These are phyloP conservation scores for Dittrichia graveolens DNA, from an alignment of 129 eudicot genomes.

Conservation along the genomic window DNA sequence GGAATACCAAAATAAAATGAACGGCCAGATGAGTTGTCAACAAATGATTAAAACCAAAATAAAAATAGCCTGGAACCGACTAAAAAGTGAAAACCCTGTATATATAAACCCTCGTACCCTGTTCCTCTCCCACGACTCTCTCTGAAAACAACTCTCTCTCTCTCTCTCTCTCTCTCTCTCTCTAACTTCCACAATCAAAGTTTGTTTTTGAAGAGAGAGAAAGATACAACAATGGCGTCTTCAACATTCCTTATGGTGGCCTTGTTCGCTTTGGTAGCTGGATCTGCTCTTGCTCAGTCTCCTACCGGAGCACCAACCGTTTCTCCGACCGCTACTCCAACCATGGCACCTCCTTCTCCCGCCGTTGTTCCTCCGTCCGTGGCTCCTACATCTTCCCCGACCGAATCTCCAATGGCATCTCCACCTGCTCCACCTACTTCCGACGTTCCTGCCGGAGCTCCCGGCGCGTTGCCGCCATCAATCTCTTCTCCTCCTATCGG, in stretches of 20 bases:
- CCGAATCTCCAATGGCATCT: slow-evolving; percentile 39
- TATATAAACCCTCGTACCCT: slow-evolving; percentile 21
- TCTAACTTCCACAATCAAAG: background rate
- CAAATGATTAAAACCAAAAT: background rate
- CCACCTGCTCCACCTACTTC: slow-evolving; percentile 44
- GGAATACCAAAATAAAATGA: background rate
- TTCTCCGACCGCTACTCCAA: slow-evolving; percentile 47
- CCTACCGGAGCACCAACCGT: slow-evolving; percentile 55
- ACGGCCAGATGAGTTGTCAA: slow-evolving; percentile 17
- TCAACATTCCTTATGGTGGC: slow-evolving; percentile 37
- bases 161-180: background rate
- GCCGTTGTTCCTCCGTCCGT: slow-evolving; percentile 38
- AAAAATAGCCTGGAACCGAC: slow-evolving; percentile 19
- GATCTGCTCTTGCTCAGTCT: slow-evolving; percentile 68
- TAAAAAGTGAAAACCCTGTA: background rate
- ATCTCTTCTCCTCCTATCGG: slow-evolving; percentile 36
- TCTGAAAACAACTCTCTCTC: slow-evolving; percentile 2
- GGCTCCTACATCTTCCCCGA: slow-evolving; percentile 41
- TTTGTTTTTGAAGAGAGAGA: background rate
- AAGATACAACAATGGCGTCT: slow-evolving; percentile 43
- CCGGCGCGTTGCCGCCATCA: slow-evolving; percentile 24
- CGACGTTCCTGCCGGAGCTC: slow-evolving; percentile 31
- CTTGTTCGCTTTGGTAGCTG: slow-evolving; percentile 47
- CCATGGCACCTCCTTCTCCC: slow-evolving; percentile 39
- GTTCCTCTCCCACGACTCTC: background rate